Conservation (phyloP, 2,329 filamentous ascomycete species). For the Colletotrichum zoysiae region DNA sequence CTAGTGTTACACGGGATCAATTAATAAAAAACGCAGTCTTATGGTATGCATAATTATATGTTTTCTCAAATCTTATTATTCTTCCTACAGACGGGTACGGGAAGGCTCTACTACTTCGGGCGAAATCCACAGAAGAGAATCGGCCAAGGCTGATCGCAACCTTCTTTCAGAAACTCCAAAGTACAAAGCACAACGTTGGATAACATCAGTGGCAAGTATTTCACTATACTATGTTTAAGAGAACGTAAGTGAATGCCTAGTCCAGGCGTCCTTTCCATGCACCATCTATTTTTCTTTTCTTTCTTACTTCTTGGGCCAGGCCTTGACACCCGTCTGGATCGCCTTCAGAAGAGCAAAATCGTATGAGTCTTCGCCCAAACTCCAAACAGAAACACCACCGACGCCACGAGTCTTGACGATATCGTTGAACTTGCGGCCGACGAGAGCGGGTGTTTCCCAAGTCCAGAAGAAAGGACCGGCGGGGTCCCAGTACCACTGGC, state of each 20-base stretch:
- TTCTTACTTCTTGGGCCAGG: slow-evolving; percentile 5
- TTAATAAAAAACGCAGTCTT: too few relatives aligned
- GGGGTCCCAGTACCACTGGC: slow-evolving; percentile 67
- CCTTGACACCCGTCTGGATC: slow-evolving; percentile 52
- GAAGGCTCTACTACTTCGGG: too few relatives aligned
- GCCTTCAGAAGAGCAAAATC: slow-evolving; percentile 58
- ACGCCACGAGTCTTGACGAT: slow-evolving; percentile 57
- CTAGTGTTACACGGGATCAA: too few relatives aligned
- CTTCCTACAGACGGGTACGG: too few relatives aligned
- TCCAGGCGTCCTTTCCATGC: not conserved
- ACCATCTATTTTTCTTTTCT: not conserved
- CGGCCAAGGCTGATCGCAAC: too few relatives aligned
- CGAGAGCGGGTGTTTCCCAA: slow-evolving; percentile 65
- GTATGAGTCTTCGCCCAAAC: slow-evolving; percentile 61
- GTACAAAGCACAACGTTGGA: too few relatives aligned
- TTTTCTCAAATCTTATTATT: too few relatives aligned
- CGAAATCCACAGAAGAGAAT: too few relatives aligned
- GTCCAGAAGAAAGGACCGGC: slow-evolving; percentile 64
- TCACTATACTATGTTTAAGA: too few relatives aligned
- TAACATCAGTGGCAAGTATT: too few relatives aligned
- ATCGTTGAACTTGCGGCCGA: slow-evolving; percentile 60
- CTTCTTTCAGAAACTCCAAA: too few relatives aligned
- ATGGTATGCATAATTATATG: too few relatives aligned
- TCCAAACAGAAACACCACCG: slow-evolving; percentile 68
- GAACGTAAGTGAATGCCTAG: not conserved